Base-by-base conservation (phyloP, 1,284 basidiomycete genomes). In the Austroboletus novae-zelandiae region DNA sequence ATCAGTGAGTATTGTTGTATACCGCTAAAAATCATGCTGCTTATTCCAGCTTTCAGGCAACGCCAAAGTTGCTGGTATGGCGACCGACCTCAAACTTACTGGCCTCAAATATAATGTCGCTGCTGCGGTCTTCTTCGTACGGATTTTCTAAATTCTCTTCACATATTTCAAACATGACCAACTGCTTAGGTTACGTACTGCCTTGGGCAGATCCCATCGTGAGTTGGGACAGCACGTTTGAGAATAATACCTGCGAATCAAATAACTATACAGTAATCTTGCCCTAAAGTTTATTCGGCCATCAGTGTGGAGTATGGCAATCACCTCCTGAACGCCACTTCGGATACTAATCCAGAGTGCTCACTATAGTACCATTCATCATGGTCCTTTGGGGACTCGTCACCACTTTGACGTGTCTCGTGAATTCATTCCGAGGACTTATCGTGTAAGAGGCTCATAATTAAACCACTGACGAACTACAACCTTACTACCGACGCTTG, bases 301-400 rank as follows among this genome's bases (percentile, higher is more conserved):
- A 14, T 77, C 75, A 9, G 59, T 66, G 55, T 77, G 75, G 75
- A 70, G 74, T 76, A 57, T 18, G 18, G 66, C 43, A 35, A n/a
- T 14, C 15, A 32, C 1, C 13, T 20, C 36, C 34, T 46, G 35
- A 5, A 11, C 8, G 11, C 9, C 13, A 5, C 11, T 39, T 34
- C 15, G 20, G 25, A 31, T 35, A 20, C 48, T 43, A 43, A 58
- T 46, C 30, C 7, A 31, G 40, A 27, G 18, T 32, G 5, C n/a
- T 4, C 43, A 30, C 32, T 31, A n/a, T 30, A 76, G 75, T 77
- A 48, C 74, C 75, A 11, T 61, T 62, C 6, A 78, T 77, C 42
- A 77, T 78, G 75, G 55, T 77, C 39, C 70, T 65, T 20, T 77
- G 75, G 75, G 75, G 73, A 34, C 52, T 73, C 23, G 62, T 75